These are phyloP conservation scores for Colletotrichum sp. DNA, from an alignment of 2,329 filamentous ascomycete species.

Conservation along the genomic window DNA sequence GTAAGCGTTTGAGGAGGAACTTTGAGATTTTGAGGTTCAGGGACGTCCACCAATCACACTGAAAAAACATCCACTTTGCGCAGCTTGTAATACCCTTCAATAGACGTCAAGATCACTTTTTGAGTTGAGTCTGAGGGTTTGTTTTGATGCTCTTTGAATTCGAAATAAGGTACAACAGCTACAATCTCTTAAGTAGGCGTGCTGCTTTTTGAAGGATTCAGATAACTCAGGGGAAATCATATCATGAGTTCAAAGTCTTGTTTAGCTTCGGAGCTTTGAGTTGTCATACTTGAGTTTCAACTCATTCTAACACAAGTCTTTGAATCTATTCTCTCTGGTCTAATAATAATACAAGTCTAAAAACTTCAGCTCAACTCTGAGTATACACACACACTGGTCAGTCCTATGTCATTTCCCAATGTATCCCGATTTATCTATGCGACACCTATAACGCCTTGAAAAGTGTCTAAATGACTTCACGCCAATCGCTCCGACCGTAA, in stretches of 20 bases:
- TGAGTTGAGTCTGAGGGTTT: too few relatives aligned
- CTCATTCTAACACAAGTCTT: too few relatives aligned
- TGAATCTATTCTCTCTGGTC: too few relatives aligned
- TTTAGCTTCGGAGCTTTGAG: background rate
- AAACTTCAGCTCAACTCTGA: background rate
- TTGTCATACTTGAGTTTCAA: background rate
- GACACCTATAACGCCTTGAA: background rate
- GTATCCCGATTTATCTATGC: background rate
- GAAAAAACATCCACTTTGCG: too few relatives aligned
- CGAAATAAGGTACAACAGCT: background rate
- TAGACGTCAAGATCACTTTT: too few relatives aligned
- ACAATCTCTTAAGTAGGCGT: too few relatives aligned
- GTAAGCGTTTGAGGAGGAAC: background rate
- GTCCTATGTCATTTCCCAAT: background rate
- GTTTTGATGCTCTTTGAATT: background rate
- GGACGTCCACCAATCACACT: background rate
- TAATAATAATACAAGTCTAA: too few relatives aligned
- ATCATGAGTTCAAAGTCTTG: accelerated
- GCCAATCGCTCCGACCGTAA: background rate
- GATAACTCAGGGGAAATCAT: background rate
- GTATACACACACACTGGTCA: background rate
- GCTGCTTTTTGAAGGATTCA: too few relatives aligned
- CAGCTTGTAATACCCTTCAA: too few relatives aligned
- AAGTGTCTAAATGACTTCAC: background rate
- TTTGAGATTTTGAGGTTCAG: background rate